Evolutionary conservation across 1,284 basidiomycete species (phyloP).

Genomic region (Cryptococcus depauperatus): DNA sequence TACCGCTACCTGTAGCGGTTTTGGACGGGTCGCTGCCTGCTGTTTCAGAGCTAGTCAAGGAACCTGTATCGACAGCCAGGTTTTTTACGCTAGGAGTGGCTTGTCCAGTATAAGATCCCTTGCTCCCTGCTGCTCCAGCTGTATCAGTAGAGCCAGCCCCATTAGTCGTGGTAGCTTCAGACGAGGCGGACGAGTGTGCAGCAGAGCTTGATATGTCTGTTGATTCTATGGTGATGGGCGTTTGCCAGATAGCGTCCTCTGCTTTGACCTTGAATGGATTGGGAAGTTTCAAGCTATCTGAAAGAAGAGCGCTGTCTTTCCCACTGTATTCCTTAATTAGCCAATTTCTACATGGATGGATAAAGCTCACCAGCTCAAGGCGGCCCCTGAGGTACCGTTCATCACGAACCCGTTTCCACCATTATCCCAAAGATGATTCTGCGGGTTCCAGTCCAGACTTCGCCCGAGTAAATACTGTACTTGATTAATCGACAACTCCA

Average conservation of each 20-base stretch:
- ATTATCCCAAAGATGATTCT: conserved; percentile 3
- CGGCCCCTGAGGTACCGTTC: conserved; percentile 5
- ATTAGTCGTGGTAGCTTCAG: not conserved
- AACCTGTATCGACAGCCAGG: too few species aligned
- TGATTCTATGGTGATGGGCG: not conserved
- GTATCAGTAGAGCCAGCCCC: too few species aligned
- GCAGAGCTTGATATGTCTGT: not conserved
- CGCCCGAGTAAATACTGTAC: conserved; percentile 6
- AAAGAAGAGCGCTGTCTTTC: not conserved
- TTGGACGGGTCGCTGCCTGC: too few species aligned
- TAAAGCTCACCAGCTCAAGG: conserved; percentile 3
- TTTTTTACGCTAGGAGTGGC: too few species aligned
- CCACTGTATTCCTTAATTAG: too few species aligned
- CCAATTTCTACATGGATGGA: too few species aligned
- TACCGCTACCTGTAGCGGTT: too few species aligned
- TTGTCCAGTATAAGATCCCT: too few species aligned
- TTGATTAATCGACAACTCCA: conserved; percentile 4
- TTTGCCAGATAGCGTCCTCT: not conserved
- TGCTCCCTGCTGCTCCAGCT: too few species aligned
- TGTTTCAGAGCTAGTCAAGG: too few species aligned
- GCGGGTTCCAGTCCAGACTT: conserved; percentile 3
- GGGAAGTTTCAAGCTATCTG: not conserved
- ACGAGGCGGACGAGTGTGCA: not conserved
- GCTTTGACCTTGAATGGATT: not conserved
- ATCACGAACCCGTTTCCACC: not conserved